Conservation (phyloP, 805 yeast species). For the Isabelozyma pseudorhagii region DNA sequence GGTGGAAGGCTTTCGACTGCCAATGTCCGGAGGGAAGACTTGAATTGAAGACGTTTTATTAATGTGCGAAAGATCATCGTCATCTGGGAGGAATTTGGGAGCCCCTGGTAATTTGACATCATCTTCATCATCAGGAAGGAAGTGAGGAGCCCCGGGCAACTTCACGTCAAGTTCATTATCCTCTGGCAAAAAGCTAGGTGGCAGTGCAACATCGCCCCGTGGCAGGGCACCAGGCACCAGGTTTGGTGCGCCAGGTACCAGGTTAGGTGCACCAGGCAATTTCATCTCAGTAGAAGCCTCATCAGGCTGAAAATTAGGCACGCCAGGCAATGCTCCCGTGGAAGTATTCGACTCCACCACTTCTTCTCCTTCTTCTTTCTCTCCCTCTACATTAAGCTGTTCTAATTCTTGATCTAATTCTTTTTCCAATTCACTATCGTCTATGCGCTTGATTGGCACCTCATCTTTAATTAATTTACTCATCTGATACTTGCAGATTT, state of each 20-base stretch:
- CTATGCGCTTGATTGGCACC: slow-evolving; percentile 18
- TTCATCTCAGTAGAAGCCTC: not conserved
- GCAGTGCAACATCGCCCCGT: not conserved
- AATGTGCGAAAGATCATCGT: slow-evolving; percentile 31
- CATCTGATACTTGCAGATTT: slow-evolving; percentile 35
- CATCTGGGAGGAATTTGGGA: slow-evolving; percentile 39
- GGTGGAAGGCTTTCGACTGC: not conserved
- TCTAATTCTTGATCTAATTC: slow-evolving; percentile 22
- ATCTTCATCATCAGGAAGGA: slow-evolving; percentile 23
- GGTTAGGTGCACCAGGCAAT: not conserved
- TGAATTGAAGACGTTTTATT: slow-evolving; percentile 37
- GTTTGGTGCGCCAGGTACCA: slow-evolving; percentile 8
- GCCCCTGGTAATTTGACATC: slow-evolving; percentile 38
- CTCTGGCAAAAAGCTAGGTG: slow-evolving; percentile 8
- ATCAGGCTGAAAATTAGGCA: not conserved
- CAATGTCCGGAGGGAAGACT: slow-evolving; percentile 24
- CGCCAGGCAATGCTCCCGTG: not conserved
- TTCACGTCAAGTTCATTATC: slow-evolving; percentile 12
- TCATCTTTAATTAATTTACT: slow-evolving; percentile 38
- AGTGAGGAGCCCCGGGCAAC: slow-evolving; percentile 40
- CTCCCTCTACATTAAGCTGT: slow-evolving; percentile 4
- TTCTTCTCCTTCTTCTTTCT: not conserved
- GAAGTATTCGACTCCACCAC: not conserved
- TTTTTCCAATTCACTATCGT: slow-evolving; percentile 24
- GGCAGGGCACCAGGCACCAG: slow-evolving; percentile 10